These are phyloP conservation scores for Venturia pyrina DNA, from an alignment of 2,329 filamentous ascomycete genomes.

Conservation along the genomic window DNA sequence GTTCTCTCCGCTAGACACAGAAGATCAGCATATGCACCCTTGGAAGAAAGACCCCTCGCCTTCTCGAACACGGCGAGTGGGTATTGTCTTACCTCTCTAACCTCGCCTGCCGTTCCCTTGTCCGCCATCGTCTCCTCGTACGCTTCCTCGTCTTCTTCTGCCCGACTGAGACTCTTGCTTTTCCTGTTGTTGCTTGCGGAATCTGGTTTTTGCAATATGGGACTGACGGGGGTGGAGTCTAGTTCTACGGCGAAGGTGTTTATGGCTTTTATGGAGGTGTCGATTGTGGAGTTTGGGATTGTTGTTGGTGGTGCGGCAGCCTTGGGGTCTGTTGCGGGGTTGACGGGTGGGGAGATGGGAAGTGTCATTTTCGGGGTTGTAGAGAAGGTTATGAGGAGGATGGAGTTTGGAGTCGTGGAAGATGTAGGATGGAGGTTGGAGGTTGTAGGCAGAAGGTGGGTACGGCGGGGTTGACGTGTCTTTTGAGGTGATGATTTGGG, in stretches of 20 bases:
- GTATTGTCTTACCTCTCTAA: constrained; percentile 20
- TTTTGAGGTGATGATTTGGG: not conserved
- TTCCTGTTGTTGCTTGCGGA: not conserved
- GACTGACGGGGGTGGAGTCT: constrained; percentile 27
- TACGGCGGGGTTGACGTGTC: not conserved
- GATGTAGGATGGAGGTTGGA: not conserved
- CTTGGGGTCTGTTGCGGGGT: not conserved
- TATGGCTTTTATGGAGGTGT: constrained; percentile 29
- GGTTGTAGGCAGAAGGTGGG: not conserved
- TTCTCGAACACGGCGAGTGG: no score
- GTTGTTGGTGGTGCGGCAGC: constrained; percentile 13
- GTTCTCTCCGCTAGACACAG: constrained; percentile 25
- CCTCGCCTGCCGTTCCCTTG: constrained; percentile 14
- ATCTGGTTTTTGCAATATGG: constrained; percentile 21
- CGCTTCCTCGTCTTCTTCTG: constrained; percentile 21
- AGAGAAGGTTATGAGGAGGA: not conserved
- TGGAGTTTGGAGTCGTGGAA: not conserved
- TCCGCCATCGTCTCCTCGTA: constrained; percentile 23
- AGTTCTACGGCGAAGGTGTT: constrained; percentile 35
- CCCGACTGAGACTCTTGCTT: constrained; percentile 15
- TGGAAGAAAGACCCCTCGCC: no score
- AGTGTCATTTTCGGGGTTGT: not conserved
- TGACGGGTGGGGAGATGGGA: not conserved
- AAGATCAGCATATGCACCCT: no score
- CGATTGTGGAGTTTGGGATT: constrained; percentile 25